Evolutionary conservation across 148 eudicot species (phyloP), one percentile per base, ranked within the genome.

Genomic region (Amaranthus palmeri): DNA sequence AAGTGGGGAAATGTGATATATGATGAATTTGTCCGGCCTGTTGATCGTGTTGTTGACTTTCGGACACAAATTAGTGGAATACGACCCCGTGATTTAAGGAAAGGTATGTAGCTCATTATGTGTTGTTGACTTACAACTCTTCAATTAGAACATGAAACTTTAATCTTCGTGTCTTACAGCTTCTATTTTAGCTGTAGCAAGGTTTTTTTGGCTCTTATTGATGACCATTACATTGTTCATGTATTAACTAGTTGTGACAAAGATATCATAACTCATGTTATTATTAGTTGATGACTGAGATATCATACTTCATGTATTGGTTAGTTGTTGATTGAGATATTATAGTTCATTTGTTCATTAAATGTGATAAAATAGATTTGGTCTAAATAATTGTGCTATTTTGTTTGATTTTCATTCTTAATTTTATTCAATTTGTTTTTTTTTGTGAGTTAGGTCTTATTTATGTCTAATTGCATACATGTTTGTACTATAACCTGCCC

Each of bases 51-150:
- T 76, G 93, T 93, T 60, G 97, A 93, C 85, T 93, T 93, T 79
- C 93, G 98, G 68, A 93, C 98, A n/a, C 69, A 88, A 77, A 89
- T 93, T 68, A 93, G 98, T 73, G 98, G 98, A 67, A 93, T 93
- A 25, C 84, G 98, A 57, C 98, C 97, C 12, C 83, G 82, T 72
- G 90, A 93, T 78, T 81, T 93, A 75, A 88, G 69, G 54, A 93
- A 88, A 89, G 98, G 98, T 93, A 25, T 42, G 66, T 17, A 42
- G 10, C 25, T 36, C 55, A 7, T 64, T n/a, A 75, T 40, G 7
- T 58, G 45, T 36, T 17, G 18, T 43, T 36, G 36, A 25, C 36
- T 25, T 25, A 17, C 43, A 4, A 13, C 6, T 15, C 3, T 70
- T 60, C 4, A 49, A 14, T 57, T 69, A 7, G 0, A n/a, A 8